These are phyloP conservation scores for Camillea tinctor DNA, from an alignment of 2,329 filamentous ascomycete species.

Conservation along the genomic window DNA sequence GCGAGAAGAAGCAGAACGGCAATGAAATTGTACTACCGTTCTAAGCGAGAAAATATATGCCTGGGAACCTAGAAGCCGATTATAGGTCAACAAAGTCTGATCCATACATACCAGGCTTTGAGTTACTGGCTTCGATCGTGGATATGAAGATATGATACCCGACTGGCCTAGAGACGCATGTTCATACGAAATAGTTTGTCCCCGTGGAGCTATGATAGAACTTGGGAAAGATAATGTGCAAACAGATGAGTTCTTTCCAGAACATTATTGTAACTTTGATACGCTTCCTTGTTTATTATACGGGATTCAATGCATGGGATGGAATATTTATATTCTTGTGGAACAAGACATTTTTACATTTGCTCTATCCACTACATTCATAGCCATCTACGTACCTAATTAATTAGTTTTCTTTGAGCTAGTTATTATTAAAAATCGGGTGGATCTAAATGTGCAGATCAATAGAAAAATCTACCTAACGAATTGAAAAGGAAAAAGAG, in stretches of 20 bases:
- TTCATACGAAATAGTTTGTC: constrained; percentile 3
- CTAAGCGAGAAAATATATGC: not conserved
- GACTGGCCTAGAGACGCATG: constrained; percentile 1
- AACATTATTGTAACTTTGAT: not conserved
- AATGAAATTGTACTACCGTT: constrained; percentile 35
- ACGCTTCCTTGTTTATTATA: not conserved
- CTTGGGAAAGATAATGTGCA: not conserved
- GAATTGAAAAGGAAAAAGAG: too few species aligned
- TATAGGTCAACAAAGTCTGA: constrained; percentile 4
- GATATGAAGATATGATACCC: constrained; percentile 24
- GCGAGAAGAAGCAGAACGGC: constrained; percentile 68
- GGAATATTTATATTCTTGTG: too few species aligned
- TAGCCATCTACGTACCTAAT: too few species aligned
- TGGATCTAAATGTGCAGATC: too few species aligned
- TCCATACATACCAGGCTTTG: not conserved
- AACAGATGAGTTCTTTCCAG: not conserved
- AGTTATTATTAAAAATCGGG: too few species aligned
- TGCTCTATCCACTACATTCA: too few species aligned
- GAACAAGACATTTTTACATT: too few species aligned
- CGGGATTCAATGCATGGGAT: too few species aligned
- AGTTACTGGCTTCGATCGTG: constrained; percentile 9
- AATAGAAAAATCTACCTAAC: too few species aligned
- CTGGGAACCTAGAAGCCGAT: constrained; percentile 7
- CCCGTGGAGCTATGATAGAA: not conserved
- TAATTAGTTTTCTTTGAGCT: too few species aligned